Percentiles rank a stretch among this genome's conserved stretches.
These are phyloP conservation scores for Solanum microdontum DNA, from an alignment of 257 asterid species.

Conservation along the genomic window DNA sequence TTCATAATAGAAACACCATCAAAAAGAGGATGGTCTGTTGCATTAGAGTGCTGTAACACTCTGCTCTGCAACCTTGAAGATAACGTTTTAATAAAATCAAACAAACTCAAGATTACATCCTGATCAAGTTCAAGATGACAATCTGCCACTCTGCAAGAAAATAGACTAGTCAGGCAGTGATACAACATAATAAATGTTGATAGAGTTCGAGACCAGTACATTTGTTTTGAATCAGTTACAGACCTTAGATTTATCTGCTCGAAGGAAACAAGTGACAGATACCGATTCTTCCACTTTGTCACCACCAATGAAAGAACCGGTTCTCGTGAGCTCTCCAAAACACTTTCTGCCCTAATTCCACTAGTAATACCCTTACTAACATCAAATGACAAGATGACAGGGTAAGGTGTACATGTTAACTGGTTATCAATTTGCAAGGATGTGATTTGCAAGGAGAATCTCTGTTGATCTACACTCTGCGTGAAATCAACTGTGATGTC, in stretches of 20 bases:
- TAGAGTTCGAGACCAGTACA: not conserved
- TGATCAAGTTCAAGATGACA: constrained; percentile 86
- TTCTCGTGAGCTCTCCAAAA: constrained; percentile 36
- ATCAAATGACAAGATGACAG: constrained; percentile 77
- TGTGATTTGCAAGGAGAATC: constrained; percentile 55
- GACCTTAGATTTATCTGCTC: constrained; percentile 22
- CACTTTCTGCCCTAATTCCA: constrained; percentile 26
- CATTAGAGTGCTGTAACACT: constrained; percentile 31
- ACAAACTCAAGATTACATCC: constrained; percentile 64
- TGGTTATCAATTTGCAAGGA: constrained; percentile 92
- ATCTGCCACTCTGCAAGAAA: constrained; percentile 65
- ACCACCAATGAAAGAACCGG: constrained; percentile 71
- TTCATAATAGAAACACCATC: not conserved
- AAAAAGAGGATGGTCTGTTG: constrained; percentile 35
- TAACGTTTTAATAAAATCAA: constrained; percentile 54
- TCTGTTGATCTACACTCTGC: constrained; percentile 78
- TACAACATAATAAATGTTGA: not conserved
- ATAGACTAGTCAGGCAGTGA: constrained; percentile 8
- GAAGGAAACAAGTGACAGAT: constrained; percentile 61
- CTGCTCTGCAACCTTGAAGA: constrained; percentile 54
- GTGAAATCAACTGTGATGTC: constrained; percentile 42
- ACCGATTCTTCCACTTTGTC: constrained; percentile 82
- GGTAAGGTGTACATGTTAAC: constrained; percentile 62
- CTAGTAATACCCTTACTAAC: constrained; percentile 27
- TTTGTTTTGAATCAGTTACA: not conserved